phyloP scores from a whole-genome alignment of 2,329 filamentous ascomycete genomes.

The Fusarium fracticaudum region DNA sequence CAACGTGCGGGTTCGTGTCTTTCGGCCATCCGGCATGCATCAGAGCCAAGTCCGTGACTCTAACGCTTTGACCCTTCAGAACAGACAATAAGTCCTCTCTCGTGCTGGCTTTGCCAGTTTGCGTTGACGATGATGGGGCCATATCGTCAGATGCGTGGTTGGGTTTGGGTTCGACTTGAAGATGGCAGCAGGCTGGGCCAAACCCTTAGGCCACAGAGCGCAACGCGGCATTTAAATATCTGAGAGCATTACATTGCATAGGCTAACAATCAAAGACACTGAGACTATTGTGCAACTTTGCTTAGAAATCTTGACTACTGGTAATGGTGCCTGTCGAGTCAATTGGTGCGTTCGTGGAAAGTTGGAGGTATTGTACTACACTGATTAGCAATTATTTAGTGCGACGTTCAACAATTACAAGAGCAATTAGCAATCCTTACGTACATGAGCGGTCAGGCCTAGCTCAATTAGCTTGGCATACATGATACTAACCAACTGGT shows the following conservation, averaged over 20 bases:
- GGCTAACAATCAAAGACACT: fast-evolving
- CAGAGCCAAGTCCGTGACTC: neutral
- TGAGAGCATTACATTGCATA: too few species aligned
- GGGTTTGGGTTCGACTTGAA: neutral
- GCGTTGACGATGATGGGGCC: neutral
- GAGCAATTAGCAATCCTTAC: neutral
- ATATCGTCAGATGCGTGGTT: neutral
- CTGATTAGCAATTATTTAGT: neutral
- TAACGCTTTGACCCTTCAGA: neutral
- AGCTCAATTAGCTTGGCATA: neutral
- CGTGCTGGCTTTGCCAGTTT: neutral
- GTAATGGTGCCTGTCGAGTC: fast-evolving
- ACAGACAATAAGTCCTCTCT: neutral
- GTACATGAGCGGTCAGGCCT: neutral
- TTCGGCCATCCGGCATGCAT: neutral
- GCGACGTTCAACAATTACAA: neutral
- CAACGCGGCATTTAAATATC: neutral
- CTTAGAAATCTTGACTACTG: neutral
- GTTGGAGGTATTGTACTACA: neutral
- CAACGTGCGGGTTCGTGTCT: neutral
- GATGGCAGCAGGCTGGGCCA: fast-evolving
- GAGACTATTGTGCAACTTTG: too few species aligned
- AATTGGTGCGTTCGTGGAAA: neutral
- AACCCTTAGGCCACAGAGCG: neutral
- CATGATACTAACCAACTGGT: neutral